phyloP scores from a whole-genome alignment of 352 stramenopile species.

The Pythium utonaiense region DNA sequence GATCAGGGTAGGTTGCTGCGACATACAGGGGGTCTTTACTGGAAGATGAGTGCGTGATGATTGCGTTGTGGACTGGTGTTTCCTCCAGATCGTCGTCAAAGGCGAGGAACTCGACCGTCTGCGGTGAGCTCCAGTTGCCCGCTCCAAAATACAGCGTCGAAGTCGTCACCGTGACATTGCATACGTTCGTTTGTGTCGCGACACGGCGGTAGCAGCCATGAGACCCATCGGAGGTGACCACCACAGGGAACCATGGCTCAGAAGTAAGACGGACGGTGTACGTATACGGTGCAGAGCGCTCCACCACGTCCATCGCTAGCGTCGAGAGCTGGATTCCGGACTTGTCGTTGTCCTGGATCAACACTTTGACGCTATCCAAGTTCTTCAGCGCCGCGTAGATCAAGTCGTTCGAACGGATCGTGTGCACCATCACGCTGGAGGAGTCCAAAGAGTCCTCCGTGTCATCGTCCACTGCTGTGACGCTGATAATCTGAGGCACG shows the following conservation, averaged over 20 bases:
- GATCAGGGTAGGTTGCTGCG: constrained; percentile 25
- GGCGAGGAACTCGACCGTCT: constrained; percentile 49
- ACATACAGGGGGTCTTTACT: constrained; percentile 51
- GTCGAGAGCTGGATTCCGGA: constrained; percentile 56
- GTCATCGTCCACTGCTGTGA: constrained; percentile 56
- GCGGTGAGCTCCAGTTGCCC: constrained; percentile 62
- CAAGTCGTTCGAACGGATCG: constrained; percentile 54
- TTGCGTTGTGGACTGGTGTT: constrained; percentile 35
- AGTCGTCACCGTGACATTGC: constrained; percentile 55
- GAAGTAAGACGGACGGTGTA: constrained; percentile 57
- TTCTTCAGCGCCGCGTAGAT: constrained; percentile 54
- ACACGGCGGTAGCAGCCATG: constrained; percentile 52
- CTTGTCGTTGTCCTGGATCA: constrained; percentile 62
- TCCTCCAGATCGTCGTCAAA: constrained; percentile 68
- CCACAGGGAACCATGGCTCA: constrained; percentile 59
- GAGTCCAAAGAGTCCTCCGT: constrained; percentile 49
- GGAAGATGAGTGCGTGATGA: constrained; percentile 45
- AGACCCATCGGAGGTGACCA: constrained; percentile 39
- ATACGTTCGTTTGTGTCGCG: constrained; percentile 28
- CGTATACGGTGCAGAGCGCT: constrained; percentile 34
- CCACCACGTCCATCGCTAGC: constrained; percentile 25
- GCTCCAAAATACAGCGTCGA: constrained; percentile 47
- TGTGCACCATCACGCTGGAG: constrained; percentile 47
- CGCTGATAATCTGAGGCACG: constrained; percentile 40
- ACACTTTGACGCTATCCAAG: constrained; percentile 42